These are phyloP conservation scores for Penicillium sp. DNA, from an alignment of 2,329 filamentous ascomycete genomes.

Conservation along the genomic window DNA sequence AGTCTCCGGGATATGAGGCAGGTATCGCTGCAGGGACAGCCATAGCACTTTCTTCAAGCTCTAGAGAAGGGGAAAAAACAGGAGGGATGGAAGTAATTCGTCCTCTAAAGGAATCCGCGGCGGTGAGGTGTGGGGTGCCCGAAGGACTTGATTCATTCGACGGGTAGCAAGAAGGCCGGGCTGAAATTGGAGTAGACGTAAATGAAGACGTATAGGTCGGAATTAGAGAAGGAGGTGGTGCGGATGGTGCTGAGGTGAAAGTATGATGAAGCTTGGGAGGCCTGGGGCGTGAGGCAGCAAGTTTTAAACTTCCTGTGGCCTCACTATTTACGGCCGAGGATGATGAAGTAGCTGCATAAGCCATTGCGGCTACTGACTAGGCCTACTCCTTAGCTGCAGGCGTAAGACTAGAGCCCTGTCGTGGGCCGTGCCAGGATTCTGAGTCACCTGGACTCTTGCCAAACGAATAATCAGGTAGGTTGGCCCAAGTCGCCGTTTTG, in stretches of 20 bases:
- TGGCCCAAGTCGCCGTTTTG: constrained; percentile 35
- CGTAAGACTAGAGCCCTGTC: constrained; percentile 30
- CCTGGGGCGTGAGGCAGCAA: constrained; percentile 37
- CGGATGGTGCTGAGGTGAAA: constrained; percentile 30
- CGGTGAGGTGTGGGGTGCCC: constrained; percentile 40
- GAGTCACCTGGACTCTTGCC: constrained; percentile 47
- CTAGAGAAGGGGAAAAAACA: constrained; percentile 60
- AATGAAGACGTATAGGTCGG: constrained; percentile 37
- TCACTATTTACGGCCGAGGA: constrained; percentile 45
- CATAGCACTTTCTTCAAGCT: constrained; percentile 75
- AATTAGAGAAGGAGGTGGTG: constrained; percentile 32
- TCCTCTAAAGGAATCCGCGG: constrained; percentile 40
- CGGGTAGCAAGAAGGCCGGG: constrained; percentile 31
- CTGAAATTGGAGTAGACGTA: constrained; percentile 36
- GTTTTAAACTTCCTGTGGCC: constrained; percentile 42
- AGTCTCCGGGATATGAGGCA: constrained; percentile 63
- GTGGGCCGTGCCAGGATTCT: constrained; percentile 38
- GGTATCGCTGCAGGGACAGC: constrained; percentile 47
- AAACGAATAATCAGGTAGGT: constrained; percentile 39
- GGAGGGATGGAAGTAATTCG: constrained; percentile 34
- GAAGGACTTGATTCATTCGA: constrained; percentile 43
- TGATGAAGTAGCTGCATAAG: constrained; percentile 42
- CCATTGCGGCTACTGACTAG: constrained; percentile 42
- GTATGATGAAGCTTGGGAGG: constrained; percentile 43
- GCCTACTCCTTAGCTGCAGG: constrained; percentile 38